These are phyloP conservation scores for Sugiyamaella floridensis DNA, from an alignment of 805 yeast species.

Conservation along the genomic window DNA sequence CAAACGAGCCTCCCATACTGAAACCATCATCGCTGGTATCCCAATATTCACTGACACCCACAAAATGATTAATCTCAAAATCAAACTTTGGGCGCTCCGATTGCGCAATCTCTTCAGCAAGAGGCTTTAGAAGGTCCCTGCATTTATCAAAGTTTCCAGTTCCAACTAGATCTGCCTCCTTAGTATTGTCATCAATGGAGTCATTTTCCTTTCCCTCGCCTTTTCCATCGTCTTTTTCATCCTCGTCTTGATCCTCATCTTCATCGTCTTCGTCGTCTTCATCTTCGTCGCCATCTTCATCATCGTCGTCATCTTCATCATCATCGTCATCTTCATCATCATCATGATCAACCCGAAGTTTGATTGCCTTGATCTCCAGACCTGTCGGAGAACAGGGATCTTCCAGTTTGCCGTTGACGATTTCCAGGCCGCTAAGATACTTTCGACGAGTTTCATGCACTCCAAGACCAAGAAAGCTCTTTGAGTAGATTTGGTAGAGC, in stretches of 20 bases:
- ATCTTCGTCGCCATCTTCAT: constrained; percentile 9
- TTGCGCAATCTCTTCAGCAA: constrained; percentile 34
- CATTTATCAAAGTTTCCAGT: constrained; percentile 77
- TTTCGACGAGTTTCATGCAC: constrained; percentile 87
- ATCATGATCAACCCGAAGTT: constrained; percentile 15
- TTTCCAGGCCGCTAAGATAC: constrained; percentile 37
- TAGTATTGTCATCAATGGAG: background rate
- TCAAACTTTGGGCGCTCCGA: constrained; percentile 57
- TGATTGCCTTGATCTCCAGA: constrained; percentile 28
- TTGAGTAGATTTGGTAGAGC: constrained; percentile 77
- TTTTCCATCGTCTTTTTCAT: constrained; percentile 7
- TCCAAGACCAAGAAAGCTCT: constrained; percentile 96
- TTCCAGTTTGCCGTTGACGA: constrained; percentile 29
- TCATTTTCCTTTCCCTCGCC: constrained; percentile 7
- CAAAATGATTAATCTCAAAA: constrained; percentile 72
- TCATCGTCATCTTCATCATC: constrained; percentile 9
- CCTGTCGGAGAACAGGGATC: constrained; percentile 84
- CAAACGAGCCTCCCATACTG: constrained; percentile 72
- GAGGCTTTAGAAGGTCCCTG: constrained; percentile 61
- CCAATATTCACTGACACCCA: constrained; percentile 97
- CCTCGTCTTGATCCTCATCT: constrained; percentile 8
- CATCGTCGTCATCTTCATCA: constrained; percentile 14
- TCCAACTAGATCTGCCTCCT: constrained; percentile 43
- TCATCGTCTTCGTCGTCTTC: constrained; percentile 7
- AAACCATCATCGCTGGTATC: constrained; percentile 90